These are phyloP conservation scores for Schizosaccharomyces japonicus DNA, from an alignment of 805 yeast species.

Conservation along the genomic window DNA sequence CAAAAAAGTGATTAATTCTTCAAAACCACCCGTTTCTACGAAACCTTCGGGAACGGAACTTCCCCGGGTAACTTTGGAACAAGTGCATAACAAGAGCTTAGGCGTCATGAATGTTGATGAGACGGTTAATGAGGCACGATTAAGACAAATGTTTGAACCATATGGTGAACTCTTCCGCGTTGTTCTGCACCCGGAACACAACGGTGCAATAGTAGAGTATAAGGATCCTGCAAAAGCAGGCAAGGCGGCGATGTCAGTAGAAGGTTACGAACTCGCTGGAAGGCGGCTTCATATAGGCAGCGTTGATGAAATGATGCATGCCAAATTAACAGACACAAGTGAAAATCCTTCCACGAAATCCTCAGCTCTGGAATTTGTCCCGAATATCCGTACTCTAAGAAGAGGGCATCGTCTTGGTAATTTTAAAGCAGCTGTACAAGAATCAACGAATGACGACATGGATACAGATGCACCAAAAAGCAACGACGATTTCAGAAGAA, in stretches of 20 bases:
- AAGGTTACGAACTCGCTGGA: constrained; percentile 14
- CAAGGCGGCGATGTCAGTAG: constrained; percentile 22
- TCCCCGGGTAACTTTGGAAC: background rate
- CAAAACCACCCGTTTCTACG: background rate
- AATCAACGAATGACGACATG: background rate
- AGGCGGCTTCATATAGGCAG: background rate
- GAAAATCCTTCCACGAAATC: too few species aligned
- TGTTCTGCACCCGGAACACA: constrained; percentile 23
- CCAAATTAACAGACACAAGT: too few species aligned
- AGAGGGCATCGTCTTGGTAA: too few species aligned
- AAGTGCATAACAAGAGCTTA: constrained; percentile 6
- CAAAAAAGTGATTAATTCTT: too few species aligned
- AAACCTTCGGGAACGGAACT: background rate
- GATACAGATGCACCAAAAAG: background rate
- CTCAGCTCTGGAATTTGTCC: too few species aligned
- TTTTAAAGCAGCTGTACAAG: too few species aligned
- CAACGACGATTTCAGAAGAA: background rate
- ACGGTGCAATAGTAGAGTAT: constrained; percentile 30
- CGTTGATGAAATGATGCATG: constrained; percentile 3
- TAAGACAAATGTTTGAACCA: constrained; percentile 15
- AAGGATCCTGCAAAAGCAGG: constrained; percentile 26
- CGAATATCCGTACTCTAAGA: too few species aligned
- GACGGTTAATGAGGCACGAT: constrained; percentile 19
- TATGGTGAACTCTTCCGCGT: constrained; percentile 22
- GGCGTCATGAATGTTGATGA: constrained; percentile 16